These are phyloP conservation scores for Gilbertella persicaria DNA, from an alignment of 371 early-diverging fungal genomes.

Conservation along the genomic window DNA sequence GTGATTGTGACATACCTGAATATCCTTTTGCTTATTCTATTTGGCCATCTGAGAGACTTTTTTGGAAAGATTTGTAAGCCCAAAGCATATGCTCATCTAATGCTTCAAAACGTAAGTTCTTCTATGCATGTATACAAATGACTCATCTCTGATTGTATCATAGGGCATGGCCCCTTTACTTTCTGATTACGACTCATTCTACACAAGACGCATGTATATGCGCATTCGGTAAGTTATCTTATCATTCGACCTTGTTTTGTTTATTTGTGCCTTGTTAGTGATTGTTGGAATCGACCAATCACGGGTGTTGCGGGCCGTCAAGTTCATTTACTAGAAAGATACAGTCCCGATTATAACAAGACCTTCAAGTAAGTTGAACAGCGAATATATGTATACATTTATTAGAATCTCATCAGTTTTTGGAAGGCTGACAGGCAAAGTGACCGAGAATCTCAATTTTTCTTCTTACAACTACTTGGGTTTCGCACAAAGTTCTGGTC, in stretches of 20 bases:
- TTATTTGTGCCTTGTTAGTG: constrained; percentile 44
- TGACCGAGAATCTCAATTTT: constrained; percentile 87
- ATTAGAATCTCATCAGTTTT: no score
- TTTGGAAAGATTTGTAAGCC: constrained; percentile 80
- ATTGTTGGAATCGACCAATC: constrained; percentile 98
- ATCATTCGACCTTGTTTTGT: constrained; percentile 35
- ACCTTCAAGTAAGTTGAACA: no score
- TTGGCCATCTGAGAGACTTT: constrained; percentile 92
- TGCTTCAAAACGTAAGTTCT: constrained; percentile 61
- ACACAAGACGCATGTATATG: constrained; percentile 91
- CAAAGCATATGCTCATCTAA: constrained; percentile 71
- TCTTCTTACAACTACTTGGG: constrained; percentile 99
- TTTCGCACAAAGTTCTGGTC: constrained; percentile 90
- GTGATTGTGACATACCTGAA: constrained; percentile 95
- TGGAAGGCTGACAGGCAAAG: constrained; percentile 85
- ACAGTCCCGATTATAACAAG: constrained; percentile 80
- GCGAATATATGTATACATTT: no score
- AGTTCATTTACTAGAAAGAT: constrained; percentile 86
- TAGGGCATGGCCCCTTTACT: constrained; percentile 90
- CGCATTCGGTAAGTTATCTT: constrained; percentile 79
- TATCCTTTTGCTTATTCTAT: constrained; percentile 91
- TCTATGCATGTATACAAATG: no score
- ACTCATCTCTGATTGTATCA: no score
- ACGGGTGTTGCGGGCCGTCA: constrained; percentile 95
- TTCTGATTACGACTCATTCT: constrained; percentile 97